Conservation (phyloP, 768 basidiomycete species). For the Russula abietina region DNA sequence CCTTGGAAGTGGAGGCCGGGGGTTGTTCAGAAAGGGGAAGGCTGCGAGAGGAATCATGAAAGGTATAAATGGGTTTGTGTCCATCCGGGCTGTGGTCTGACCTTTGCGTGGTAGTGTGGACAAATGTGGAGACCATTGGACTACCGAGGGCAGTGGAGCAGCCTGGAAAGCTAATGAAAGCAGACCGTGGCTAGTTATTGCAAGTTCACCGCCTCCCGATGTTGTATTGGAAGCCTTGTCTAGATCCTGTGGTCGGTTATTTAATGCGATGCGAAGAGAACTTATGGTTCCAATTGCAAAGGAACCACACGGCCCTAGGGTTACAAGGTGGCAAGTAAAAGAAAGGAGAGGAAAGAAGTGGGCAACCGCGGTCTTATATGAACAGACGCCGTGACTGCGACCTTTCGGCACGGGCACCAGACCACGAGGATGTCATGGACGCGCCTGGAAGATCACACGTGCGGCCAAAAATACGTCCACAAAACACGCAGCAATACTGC, state of each 20-base stretch:
- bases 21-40: slow-evolving; percentile 1
- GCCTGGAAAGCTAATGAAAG: neutral
- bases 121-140: slow-evolving; percentile 12
- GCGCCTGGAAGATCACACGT: slow-evolving; percentile 25
- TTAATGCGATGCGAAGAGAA: slow-evolving; percentile 5
- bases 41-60: neutral
- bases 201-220: neutral
- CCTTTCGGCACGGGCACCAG: neutral
- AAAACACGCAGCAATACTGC: slow-evolving; percentile 14
- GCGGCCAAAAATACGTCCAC: slow-evolving; percentile 11
- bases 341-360: slow-evolving; percentile 10
- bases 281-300: slow-evolving; percentile 1
- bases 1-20: slow-evolving; percentile 3
- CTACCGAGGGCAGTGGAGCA: neutral
- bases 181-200: slow-evolving; percentile 8
- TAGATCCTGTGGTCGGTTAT: slow-evolving; percentile 2
- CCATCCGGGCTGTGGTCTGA: slow-evolving; percentile 5
- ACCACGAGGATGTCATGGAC: slow-evolving; percentile 22
- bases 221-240: neutral
- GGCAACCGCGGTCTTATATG: slow-evolving; percentile 13
- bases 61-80: slow-evolving; percentile 11
- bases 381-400: slow-evolving; percentile 17
- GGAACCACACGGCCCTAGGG: neutral
- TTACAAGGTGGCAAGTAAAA: slow-evolving; percentile 5
- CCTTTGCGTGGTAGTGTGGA: slow-evolving; percentile 2